Percentiles rank a stretch among this genome's conserved stretches.
These are phyloP conservation scores for Fusarium mundagurra DNA, from an alignment of 2,329 filamentous ascomycete species.

Conservation along the genomic window DNA sequence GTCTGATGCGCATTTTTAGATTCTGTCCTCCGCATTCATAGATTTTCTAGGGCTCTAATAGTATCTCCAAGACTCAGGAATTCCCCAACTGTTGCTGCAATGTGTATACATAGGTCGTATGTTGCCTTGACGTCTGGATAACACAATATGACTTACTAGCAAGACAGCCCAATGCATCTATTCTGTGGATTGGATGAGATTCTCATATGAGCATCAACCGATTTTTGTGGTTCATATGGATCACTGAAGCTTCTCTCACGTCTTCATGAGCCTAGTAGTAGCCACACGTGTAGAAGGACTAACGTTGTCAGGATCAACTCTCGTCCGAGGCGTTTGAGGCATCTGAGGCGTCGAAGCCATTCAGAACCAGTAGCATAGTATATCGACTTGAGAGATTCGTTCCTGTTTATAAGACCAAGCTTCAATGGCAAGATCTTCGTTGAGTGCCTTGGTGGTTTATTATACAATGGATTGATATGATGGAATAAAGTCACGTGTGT, in stretches of 20 bases:
- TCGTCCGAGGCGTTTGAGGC: not conserved
- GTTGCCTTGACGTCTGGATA: not conserved
- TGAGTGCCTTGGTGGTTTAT: not conserved
- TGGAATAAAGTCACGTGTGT: conserved; percentile 22
- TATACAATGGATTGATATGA: too few relatives aligned
- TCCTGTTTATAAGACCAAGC: not conserved
- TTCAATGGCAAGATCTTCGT: not conserved
- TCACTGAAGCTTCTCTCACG: not conserved
- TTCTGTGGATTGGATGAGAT: not conserved
- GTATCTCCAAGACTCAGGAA: not conserved
- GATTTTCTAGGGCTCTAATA: not conserved
- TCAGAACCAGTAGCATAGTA: not conserved
- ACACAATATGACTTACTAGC: not conserved
- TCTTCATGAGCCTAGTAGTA: not conserved
- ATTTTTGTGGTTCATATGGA: not conserved
- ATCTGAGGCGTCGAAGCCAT: not conserved
- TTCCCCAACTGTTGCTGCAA: not conserved
- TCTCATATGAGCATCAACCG: not conserved
- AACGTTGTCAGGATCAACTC: not conserved
- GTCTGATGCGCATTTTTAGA: conserved; percentile 13
- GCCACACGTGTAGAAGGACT: not conserved
- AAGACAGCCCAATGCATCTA: not conserved
- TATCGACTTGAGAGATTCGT: not conserved
- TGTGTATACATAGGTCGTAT: not conserved
- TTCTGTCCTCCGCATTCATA: not conserved